Evolutionary conservation across 306 rosid genomes (phyloP).

Genomic region (Pterocarpus macrocarpus): DNA sequence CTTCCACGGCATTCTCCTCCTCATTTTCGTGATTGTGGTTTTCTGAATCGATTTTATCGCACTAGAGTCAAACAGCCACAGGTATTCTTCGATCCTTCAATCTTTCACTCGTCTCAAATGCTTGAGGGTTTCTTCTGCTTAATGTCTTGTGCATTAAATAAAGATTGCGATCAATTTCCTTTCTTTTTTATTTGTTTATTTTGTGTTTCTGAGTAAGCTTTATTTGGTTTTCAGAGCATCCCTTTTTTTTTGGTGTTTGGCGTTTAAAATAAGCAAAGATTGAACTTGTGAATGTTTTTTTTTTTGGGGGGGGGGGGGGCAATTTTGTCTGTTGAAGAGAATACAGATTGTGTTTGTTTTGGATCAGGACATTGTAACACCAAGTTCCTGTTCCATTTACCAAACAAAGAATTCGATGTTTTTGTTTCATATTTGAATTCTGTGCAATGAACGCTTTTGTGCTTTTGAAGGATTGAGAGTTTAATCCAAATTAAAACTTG

Average conservation of each 20-base stretch:
- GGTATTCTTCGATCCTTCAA: slow-evolving; percentile 30
- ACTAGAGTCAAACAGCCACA: background rate
- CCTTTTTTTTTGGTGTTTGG: background rate
- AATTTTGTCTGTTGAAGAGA: too few relatives aligned
- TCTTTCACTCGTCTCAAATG: background rate
- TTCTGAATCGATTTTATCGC: background rate
- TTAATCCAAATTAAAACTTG: background rate
- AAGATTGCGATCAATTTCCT: background rate
- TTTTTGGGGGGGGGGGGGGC: too few relatives aligned
- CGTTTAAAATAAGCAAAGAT: background rate
- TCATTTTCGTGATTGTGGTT: background rate
- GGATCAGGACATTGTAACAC: too few relatives aligned
- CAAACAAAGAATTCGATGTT: too few relatives aligned
- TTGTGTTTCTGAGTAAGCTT: background rate
- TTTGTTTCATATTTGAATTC: slow-evolving; percentile 18
- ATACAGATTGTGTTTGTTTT: too few relatives aligned
- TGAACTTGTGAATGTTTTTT: background rate
- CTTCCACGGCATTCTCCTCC: background rate
- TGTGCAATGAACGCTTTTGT: background rate
- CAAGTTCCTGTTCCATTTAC: too few relatives aligned
- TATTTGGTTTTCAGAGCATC: background rate
- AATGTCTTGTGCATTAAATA: background rate
- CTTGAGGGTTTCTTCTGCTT: background rate
- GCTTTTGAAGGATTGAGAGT: background rate
- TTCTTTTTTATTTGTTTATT: background rate